phyloP scores from a whole-genome alignment of 257 asterid species.

The Apocynum venetum region DNA sequence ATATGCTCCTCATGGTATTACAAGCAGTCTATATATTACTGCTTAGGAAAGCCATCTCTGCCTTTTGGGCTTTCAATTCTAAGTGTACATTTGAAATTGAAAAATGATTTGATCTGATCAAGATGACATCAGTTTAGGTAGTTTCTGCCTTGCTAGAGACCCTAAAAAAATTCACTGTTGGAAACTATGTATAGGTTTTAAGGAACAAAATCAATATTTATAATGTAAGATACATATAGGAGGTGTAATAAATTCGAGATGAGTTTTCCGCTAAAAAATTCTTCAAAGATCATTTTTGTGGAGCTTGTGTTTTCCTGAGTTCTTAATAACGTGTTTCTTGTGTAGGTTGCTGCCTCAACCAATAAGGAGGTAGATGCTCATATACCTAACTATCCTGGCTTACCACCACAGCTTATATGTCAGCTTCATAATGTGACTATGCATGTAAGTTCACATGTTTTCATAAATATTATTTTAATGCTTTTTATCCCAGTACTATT shows the following conservation, averaged over 20 bases:
- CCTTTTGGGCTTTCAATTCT: not conserved
- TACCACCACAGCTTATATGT: constrained; percentile 86
- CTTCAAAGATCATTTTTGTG: not conserved
- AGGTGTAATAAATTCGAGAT: not conserved
- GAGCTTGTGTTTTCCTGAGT: not conserved
- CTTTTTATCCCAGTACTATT: not conserved
- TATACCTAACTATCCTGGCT: constrained; percentile 86
- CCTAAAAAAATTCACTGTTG: not conserved
- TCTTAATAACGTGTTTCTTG: constrained; percentile 7
- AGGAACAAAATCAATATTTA: not conserved
- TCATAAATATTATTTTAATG: not conserved
- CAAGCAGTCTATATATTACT: not conserved
- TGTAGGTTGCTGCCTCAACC: constrained; percentile 90
- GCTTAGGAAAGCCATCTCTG: not conserved
- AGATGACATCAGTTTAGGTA: not conserved
- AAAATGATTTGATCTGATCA: not conserved
- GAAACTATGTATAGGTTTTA: not conserved
- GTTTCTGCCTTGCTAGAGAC: not conserved
- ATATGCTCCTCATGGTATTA: not conserved
- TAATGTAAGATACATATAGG: not conserved
- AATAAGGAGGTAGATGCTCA: constrained; percentile 84
- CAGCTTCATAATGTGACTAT: constrained; percentile 96
- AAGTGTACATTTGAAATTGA: not conserved
- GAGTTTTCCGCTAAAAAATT: not conserved
- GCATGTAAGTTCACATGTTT: constrained; percentile 54